These are phyloP conservation scores for Trichoderma cornu-damae DNA, from an alignment of 2,329 filamentous ascomycete species.

Conservation along the genomic window DNA sequence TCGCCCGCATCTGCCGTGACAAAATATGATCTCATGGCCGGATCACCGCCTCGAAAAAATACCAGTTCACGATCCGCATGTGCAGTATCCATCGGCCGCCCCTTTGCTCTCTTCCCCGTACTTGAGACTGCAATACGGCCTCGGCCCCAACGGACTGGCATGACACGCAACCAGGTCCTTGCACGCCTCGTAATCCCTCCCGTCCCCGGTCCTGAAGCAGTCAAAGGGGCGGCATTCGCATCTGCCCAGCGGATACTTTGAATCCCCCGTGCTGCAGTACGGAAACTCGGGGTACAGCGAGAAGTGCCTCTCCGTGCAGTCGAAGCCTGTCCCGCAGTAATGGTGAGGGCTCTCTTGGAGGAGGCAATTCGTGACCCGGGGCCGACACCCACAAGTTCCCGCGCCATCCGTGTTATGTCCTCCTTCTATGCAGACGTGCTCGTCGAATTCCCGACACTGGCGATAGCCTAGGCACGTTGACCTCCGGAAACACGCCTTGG, in stretches of 20 bases:
- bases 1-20: too few relatives aligned
- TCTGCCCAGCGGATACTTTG: background rate
- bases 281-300: conserved; percentile 18
- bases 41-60: background rate
- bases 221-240: conserved; percentile 18
- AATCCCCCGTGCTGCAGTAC: conserved; percentile 17
- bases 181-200: conserved; percentile 12
- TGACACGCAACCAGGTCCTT: conserved; percentile 10
- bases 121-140: conserved; percentile 9
- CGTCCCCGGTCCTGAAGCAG: conserved; percentile 3
- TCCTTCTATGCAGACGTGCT: background rate
- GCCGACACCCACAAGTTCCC: conserved; percentile 10
- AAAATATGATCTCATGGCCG: too few relatives aligned
- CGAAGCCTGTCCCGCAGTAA: conserved; percentile 1
- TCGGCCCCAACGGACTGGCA: background rate
- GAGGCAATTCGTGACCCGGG: conserved; percentile 7
- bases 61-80: conserved; percentile 9
- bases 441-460: conserved; percentile 18
- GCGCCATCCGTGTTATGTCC: background rate
- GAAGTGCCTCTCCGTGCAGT: conserved; percentile 15
- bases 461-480: conserved; percentile 5
- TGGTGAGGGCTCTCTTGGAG: conserved; percentile 1
- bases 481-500: conserved; percentile 7
- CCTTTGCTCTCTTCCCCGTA: background rate
- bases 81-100: conserved; percentile 18